Base-by-base conservation (phyloP, 306 rosid genomes). In the Mimosa pudica region DNA sequence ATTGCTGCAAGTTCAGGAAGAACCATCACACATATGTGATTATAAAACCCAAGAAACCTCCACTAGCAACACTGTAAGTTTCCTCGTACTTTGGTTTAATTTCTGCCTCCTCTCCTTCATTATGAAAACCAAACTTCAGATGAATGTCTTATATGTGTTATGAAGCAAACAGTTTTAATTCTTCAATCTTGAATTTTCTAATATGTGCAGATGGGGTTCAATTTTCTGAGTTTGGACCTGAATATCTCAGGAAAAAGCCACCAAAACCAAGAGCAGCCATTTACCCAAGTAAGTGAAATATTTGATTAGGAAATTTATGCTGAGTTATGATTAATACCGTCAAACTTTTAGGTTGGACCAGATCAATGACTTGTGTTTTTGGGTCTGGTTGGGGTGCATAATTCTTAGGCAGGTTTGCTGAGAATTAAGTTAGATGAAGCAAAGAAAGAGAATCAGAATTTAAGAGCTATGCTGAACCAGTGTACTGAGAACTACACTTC, bases 381-480 rank as follows among this genome's bases (percentile, higher is more conserved):
- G 82, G 71, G 72, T 32, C 61, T 76, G 69, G 73, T 4, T 61
- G 36, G 30, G 36, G 30, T 73, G 17, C 18, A 58, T 20, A 3
- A 61, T 74, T 57, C 68, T 61, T 57, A 87, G 86, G 46, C 77
- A 67, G 78, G 71, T 10, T 44, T 71, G 77, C 49, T 87, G 57
- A 73, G 82, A 80, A 49, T 4, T 5, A 74, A 87, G 79, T 58
- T 87, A 10, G 86, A 84, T 70, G 84, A 84, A 49, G 51, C 49
- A 73, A 82, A 63, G 80, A 73, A 87, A 47, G 90, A 87, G 77
- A 87, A 87, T 76, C 77, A 82, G 33, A 87, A 52, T 36, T 68
- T 84, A 18, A 79, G 68, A 51, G 68, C 62, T 17, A 76, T 67
- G 86, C 35, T 87, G 42, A 78, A 67, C 64, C 86, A 77, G 72